A percentile compares a stretch with the other conserved stretches of the same genome.
These are phyloP conservation scores for Kokia cookei DNA, from an alignment of 441 rosid genomes.

Conservation along the genomic window DNA sequence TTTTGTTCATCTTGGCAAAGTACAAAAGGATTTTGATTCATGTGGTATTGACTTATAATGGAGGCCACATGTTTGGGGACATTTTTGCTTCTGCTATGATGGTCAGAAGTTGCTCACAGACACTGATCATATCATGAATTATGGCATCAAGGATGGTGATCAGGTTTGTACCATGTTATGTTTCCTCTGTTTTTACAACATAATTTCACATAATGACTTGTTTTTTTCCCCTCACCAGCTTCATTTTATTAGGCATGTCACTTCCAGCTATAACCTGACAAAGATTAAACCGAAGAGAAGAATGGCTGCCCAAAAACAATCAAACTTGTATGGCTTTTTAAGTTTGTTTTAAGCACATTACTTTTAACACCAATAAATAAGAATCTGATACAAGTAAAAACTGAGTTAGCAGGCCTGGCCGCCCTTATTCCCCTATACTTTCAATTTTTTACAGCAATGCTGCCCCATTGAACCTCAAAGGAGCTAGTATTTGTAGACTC, in stretches of 20 bases:
- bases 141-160: conserved; percentile 82
- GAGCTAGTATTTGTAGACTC: not conserved
- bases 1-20: no score
- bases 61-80: conserved; percentile 94
- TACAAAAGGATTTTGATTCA: not conserved
- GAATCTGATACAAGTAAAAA: not conserved
- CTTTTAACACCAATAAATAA: not conserved
- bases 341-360: not conserved
- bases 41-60: not conserved
- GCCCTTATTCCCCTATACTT: not conserved
- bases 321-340: conserved; percentile 32
- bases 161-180: conserved; percentile 38
- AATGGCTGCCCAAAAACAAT: conserved; percentile 23
- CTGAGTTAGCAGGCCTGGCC: not conserved
- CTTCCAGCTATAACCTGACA: conserved; percentile 30
- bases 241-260: conserved; percentile 56
- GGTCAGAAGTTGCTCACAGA: conserved; percentile 56
- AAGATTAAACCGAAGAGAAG: conserved; percentile 29
- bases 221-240: conserved; percentile 40
- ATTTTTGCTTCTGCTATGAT: conserved; percentile 65
- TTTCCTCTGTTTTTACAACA: not conserved
- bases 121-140: conserved; percentile 39
- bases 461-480: no score
- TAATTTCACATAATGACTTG: not conserved
- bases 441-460: no score